phyloP scores from a whole-genome alignment of 805 yeast genomes.

The Sugiyamaella qingdaonensis region DNA sequence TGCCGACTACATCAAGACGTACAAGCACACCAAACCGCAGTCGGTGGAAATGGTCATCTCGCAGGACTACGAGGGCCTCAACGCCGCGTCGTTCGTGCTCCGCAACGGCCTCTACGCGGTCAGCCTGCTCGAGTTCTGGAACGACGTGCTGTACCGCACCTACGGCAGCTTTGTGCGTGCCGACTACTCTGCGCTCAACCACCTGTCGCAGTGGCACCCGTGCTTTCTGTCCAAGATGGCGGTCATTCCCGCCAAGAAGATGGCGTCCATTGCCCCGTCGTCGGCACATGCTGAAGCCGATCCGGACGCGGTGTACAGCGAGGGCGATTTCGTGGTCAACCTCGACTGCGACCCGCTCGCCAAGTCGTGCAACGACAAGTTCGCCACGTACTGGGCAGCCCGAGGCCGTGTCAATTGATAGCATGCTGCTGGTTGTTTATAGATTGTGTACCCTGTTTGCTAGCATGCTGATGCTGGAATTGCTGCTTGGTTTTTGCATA shows the following conservation, averaged over 20 bases:
- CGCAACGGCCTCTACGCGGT: constrained; percentile 61
- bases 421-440: background rate
- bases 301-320: constrained; percentile 47
- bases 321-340: constrained; percentile 65
- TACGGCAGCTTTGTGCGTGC: constrained; percentile 51
- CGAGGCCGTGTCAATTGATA: constrained; percentile 21
- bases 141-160: constrained; percentile 63
- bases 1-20: constrained; percentile 45
- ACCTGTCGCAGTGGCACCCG: constrained; percentile 94
- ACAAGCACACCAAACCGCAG: constrained; percentile 51
- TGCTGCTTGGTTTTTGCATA: background rate
- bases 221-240: constrained; percentile 67
- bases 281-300: constrained; percentile 32
- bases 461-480: background rate
- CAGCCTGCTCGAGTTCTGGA: constrained; percentile 74
- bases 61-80: constrained; percentile 61
- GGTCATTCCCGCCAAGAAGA: constrained; percentile 59
- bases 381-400: constrained; percentile 28
- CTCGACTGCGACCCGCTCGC: constrained; percentile 40
- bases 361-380: constrained; percentile 27
- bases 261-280: constrained; percentile 33
- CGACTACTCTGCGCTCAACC: constrained; percentile 61
- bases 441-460: background rate
- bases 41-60: constrained; percentile 60
- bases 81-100: constrained; percentile 67